These are phyloP conservation scores for Ophiostoma himal-ulmi DNA, from an alignment of 2,329 filamentous ascomycete species.

Conservation along the genomic window DNA sequence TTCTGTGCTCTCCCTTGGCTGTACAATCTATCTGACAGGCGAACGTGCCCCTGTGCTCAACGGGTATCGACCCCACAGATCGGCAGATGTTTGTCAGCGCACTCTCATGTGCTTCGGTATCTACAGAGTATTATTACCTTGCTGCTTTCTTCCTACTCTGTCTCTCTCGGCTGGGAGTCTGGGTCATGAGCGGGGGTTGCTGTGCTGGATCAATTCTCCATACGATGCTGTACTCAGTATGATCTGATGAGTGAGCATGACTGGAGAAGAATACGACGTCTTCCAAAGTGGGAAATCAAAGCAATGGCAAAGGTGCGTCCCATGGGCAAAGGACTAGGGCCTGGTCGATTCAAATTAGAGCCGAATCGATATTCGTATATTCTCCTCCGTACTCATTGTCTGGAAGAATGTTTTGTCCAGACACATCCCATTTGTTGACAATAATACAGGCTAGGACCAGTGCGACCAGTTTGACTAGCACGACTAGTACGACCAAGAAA, in stretches of 20 bases:
- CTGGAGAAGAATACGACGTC: background rate
- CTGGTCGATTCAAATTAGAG: background rate
- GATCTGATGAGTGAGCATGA: background rate
- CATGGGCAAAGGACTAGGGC: background rate
- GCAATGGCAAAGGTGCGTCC: background rate
- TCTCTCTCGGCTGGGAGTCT: background rate
- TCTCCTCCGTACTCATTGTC: background rate
- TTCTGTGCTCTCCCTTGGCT: background rate
- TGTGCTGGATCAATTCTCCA: background rate
- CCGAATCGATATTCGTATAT: background rate
- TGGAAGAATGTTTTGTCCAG: slow-evolving; percentile 1
- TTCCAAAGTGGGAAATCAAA: background rate
- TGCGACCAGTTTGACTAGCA: background rate
- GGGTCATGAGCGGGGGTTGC: slow-evolving; percentile 1
- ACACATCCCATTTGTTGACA: background rate
- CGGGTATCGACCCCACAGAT: background rate
- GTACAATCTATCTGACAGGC: background rate
- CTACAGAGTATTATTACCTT: background rate
- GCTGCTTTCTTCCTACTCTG: no score
- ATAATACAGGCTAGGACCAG: background rate
- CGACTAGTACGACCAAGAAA: background rate
- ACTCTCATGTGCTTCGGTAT: background rate
- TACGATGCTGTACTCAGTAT: background rate
- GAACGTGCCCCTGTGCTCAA: background rate
- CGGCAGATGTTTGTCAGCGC: slow-evolving; percentile 2